Evolutionary conservation across 495 filamentous ascomycete genomes (phyloP).

Genomic region (Annulohypoxylon bovei): DNA sequence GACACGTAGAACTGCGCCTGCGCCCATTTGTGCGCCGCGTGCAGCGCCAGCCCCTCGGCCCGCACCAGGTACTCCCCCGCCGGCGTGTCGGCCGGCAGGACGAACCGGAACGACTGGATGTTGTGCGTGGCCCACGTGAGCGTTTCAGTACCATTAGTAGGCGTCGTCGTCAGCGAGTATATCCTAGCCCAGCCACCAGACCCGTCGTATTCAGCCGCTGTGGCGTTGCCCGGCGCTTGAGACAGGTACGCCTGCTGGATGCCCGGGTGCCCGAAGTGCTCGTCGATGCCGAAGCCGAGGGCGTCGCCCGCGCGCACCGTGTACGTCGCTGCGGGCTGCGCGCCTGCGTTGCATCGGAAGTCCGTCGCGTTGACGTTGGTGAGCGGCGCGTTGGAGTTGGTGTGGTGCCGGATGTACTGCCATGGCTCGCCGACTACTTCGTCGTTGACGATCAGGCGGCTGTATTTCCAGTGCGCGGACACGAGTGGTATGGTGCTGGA

Average conservation of each 20-base stretch:
- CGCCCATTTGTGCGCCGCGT: slow-evolving; percentile 60
- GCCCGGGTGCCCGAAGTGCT: slow-evolving; percentile 46
- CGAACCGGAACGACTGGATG: slow-evolving; percentile 45
- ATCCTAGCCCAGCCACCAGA: slow-evolving; percentile 35
- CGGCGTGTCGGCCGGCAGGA: slow-evolving; percentile 46
- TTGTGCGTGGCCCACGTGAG: slow-evolving; percentile 19
- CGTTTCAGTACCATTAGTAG: neutral
- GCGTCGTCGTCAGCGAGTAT: slow-evolving; percentile 37
- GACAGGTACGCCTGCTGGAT: slow-evolving; percentile 46
- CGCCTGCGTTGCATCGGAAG: slow-evolving; percentile 49
- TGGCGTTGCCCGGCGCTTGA: slow-evolving; percentile 40
- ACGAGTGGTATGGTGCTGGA: slow-evolving; percentile 14
- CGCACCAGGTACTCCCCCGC: slow-evolving; percentile 71
- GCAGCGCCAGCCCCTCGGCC: slow-evolving; percentile 69
- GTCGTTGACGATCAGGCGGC: slow-evolving; percentile 22
- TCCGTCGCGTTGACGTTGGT: slow-evolving; percentile 45
- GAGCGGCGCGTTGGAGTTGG: slow-evolving; percentile 38
- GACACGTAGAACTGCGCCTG: slow-evolving; percentile 69
- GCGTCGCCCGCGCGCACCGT: slow-evolving; percentile 43
- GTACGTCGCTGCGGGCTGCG: slow-evolving; percentile 3
- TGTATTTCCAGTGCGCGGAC: too few relatives aligned
- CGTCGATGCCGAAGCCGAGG: slow-evolving; percentile 46
- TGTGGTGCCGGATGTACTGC: slow-evolving; percentile 27
- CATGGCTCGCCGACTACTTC: slow-evolving; percentile 18
- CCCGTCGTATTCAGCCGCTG: slow-evolving; percentile 48